phyloP scores from a whole-genome alignment of 1,139 yeast species.

The Yamadazyma songkhlaensis region DNA sequence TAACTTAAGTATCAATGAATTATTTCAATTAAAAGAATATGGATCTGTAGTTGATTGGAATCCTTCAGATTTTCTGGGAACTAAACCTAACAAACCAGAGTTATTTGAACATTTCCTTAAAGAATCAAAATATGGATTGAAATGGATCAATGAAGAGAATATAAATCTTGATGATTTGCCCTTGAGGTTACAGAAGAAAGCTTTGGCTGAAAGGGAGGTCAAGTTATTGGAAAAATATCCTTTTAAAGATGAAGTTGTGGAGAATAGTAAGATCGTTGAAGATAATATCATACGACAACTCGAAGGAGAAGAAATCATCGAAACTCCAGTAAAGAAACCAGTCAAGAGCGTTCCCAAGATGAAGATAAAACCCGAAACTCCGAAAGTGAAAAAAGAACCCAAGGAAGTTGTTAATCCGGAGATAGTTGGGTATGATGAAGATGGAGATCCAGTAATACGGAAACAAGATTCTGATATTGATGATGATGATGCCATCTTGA shows the following conservation, averaged over 20 bases:
- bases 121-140: constrained; percentile 24
- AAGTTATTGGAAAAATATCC: constrained; percentile 35
- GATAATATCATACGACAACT: constrained; percentile 12
- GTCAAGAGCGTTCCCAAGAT: constrained; percentile 3
- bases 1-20: constrained; percentile 45
- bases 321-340: constrained; percentile 7
- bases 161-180: constrained; percentile 34
- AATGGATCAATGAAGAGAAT: constrained; percentile 33
- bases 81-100: constrained; percentile 28
- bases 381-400: constrained; percentile 9
- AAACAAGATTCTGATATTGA: constrained; percentile 7
- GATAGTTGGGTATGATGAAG: constrained; percentile 8
- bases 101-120: constrained; percentile 33
- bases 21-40: constrained; percentile 59
- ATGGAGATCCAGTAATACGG: constrained; percentile 6
- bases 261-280: constrained; percentile 25
- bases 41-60: constrained; percentile 60
- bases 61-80: constrained; percentile 44
- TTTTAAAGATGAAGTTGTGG: constrained; percentile 30
- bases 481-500: constrained; percentile 6
- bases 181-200: constrained; percentile 42
- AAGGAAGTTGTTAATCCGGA: background rate
- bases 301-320: constrained; percentile 3
- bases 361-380: constrained; percentile 12
- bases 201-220: constrained; percentile 38